phyloP scores from a whole-genome alignment of 345 rosid genomes.

The Kandelia obovata region DNA sequence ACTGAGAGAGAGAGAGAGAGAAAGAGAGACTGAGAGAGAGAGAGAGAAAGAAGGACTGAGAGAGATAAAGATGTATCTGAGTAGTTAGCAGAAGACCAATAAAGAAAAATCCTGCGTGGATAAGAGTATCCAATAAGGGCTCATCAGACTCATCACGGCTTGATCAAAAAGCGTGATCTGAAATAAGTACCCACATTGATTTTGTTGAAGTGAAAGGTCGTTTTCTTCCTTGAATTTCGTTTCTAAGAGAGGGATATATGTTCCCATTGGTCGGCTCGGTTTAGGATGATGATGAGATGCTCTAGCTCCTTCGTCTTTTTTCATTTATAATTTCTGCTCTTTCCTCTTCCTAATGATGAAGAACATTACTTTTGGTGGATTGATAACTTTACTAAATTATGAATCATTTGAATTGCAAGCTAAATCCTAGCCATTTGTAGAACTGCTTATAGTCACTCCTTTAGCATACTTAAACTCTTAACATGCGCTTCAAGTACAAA shows the following conservation, averaged over 20 bases:
- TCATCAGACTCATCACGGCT: neutral
- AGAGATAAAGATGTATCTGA: conserved; percentile 29
- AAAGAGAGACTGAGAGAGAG: neutral
- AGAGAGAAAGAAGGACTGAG: neutral
- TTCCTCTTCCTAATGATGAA: no score
- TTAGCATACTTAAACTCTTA: no score
- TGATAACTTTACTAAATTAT: no score
- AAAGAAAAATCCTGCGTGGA: neutral
- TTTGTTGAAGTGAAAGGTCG: conserved; percentile 42
- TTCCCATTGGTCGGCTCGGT: neutral
- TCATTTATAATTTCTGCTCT: no score
- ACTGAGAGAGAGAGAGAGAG: conserved; percentile 9
- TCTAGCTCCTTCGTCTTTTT: no score
- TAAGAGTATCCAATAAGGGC: neutral
- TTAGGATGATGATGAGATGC: no score
- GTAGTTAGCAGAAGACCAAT: conserved; percentile 3
- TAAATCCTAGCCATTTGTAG: no score
- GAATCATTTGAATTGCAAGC: no score
- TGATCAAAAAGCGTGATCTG: conserved; percentile 28
- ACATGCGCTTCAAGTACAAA: no score
- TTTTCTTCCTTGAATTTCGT: conserved; percentile 51
- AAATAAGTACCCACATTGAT: conserved; percentile 30
- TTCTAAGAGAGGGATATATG: conserved; percentile 5
- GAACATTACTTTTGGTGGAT: no score
- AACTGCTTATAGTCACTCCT: no score